These are phyloP conservation scores for Phytophthora citricola DNA, from an alignment of 352 stramenopile genomes.

Conservation along the genomic window DNA sequence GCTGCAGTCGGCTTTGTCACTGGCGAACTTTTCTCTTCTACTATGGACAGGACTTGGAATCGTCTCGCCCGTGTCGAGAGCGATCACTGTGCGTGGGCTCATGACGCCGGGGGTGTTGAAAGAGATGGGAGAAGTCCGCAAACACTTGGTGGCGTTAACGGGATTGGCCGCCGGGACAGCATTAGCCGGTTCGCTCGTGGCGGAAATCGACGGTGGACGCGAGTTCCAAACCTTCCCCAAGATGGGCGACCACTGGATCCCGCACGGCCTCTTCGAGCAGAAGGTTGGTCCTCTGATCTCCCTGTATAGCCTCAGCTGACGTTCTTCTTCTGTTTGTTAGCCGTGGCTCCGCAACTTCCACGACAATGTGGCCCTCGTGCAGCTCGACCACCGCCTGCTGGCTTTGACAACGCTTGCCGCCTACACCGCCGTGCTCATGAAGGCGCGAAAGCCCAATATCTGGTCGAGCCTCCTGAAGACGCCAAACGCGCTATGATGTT, in stretches of 20 bases:
- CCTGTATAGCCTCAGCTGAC: background rate
- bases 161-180: conserved; percentile 48
- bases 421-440: conserved; percentile 58
- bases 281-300: conserved; percentile 33
- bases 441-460: conserved; percentile 61
- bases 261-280: conserved; percentile 68
- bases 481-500: conserved; percentile 62
- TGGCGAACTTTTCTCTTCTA: conserved; percentile 69
- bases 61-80: conserved; percentile 55
- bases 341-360: conserved; percentile 91
- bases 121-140: conserved; percentile 61
- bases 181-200: conserved; percentile 73
- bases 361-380: conserved; percentile 97
- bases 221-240: conserved; percentile 98
- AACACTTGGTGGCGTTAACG: conserved; percentile 56
- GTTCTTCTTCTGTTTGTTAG: background rate
- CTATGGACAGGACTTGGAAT: conserved; percentile 72
- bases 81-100: conserved; percentile 62
- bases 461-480: conserved; percentile 74
- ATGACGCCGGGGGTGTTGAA: conserved; percentile 49
- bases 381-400: conserved; percentile 96
- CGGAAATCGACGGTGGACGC: conserved; percentile 96
- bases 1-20: conserved; percentile 56
- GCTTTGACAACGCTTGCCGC: conserved; percentile 84
- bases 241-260: conserved; percentile 93